Base-by-base conservation (phyloP, 83 land plant genomes). In the Picea abies region DNA sequence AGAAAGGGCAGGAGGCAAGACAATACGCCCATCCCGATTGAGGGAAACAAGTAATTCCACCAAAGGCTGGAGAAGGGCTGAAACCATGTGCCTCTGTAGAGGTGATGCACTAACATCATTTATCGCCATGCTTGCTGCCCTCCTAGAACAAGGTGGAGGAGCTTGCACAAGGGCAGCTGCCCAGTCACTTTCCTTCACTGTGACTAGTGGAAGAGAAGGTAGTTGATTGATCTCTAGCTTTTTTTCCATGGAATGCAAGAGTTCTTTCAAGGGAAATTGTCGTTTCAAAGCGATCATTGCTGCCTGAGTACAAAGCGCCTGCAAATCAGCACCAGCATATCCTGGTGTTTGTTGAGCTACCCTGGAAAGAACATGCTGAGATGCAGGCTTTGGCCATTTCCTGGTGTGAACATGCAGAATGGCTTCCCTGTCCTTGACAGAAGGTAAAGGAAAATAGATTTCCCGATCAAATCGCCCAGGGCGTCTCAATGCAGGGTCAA, bases 401-500 rank as follows among this genome's bases (percentile, higher is more conserved):
- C 85, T 83, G n/a, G 99, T 95, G 79, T 94, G 98, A 80, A 97
- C 91, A 68, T 87, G 80, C n/a, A 97, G 89, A 85, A 97, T 97
- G 23, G 98, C 86, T 78, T 86, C 88, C 49, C 99, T 89, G 79
- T 94, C 99, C 82, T 87, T 83, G 3, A 88, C 63, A 11, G 95
- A 93, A 71, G 99, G 99, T 52, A 97, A 88, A 47, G 99, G 99
- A 81, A 97, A 97, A 88, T 95, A 97, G 23, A 97, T 96, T 82
- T 97, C 99, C 70, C 99, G 83, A 81, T 97, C 99, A 90, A 97
- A 97, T 78, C 99, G 88, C 66, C 99, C 99, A 69, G 99, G 98
- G 47, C 99, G 89, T 60, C 99, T 89, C 81, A 97, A 85, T 29
- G 99, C 99, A 60, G 99, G 97, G 86, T 97, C 99, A 80, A 97